Evolutionary conservation across 1,139 yeast genomes (phyloP).

Genomic region (Saccharomyces hybrid): DNA sequence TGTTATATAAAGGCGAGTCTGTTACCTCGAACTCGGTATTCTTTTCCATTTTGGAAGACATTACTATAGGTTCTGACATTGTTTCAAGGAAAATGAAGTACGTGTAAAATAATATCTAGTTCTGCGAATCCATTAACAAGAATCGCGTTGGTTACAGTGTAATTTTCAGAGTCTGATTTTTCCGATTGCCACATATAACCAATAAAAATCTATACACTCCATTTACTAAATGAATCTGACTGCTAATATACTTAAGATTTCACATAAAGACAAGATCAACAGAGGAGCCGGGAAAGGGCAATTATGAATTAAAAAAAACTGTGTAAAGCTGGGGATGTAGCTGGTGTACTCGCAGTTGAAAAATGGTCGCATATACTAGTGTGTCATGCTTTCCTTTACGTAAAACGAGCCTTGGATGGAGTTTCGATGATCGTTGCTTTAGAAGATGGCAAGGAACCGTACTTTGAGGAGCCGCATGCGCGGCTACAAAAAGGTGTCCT

Average conservation of each 20-base stretch:
- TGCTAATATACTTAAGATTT: not conserved
- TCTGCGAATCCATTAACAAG: not conserved
- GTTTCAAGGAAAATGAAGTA: not conserved
- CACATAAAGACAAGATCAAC: not conserved
- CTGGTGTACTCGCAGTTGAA: not conserved
- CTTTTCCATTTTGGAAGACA: no score
- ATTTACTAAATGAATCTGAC: not conserved
- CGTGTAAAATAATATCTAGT: not conserved
- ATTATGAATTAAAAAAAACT: not conserved
- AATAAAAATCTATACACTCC: not conserved
- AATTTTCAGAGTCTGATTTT: not conserved
- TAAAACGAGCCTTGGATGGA: not conserved
- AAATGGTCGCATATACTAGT: not conserved
- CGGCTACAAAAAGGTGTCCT: not conserved
- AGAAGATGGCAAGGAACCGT: not conserved
- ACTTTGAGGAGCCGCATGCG: not conserved
- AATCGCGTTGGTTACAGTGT: not conserved
- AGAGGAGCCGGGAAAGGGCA: not conserved
- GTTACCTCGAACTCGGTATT: no score
- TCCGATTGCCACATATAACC: not conserved
- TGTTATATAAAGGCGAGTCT: no score
- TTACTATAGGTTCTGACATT: no score
- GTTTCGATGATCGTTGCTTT: not conserved
- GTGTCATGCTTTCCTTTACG: not conserved
- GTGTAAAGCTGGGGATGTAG: not conserved